These are phyloP conservation scores for Galium porrigens DNA, from an alignment of 305 asterid species.

Conservation along the genomic window DNA sequence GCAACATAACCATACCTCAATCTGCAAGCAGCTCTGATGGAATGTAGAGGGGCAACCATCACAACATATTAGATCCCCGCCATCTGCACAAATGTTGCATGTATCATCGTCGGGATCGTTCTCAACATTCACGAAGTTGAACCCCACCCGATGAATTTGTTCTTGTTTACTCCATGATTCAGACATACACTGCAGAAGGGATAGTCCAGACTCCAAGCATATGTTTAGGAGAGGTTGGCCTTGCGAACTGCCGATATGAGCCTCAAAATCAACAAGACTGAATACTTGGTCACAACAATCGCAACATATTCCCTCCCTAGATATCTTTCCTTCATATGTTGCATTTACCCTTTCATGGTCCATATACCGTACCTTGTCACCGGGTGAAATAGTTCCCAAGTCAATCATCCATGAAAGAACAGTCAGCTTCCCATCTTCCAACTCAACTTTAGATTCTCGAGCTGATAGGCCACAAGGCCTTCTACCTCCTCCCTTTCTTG, in stretches of 20 bases:
- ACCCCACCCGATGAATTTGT: slow-evolving; percentile 32
- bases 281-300: slow-evolving; percentile 49
- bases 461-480: slow-evolving; percentile 40
- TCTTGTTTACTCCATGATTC: slow-evolving; percentile 66
- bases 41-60: slow-evolving; percentile 93
- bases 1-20: slow-evolving; percentile 36
- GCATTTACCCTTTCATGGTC: slow-evolving; percentile 25
- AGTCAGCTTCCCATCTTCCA: slow-evolving; percentile 45
- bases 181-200: slow-evolving; percentile 55
- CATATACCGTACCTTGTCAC: slow-evolving; percentile 43
- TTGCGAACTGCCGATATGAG: slow-evolving; percentile 47
- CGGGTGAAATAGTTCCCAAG: slow-evolving; percentile 45
- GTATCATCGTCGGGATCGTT: slow-evolving; percentile 86
- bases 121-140: slow-evolving; percentile 50
- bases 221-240: slow-evolving; percentile 37
- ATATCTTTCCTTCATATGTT: slow-evolving; percentile 47
- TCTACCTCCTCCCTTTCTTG: slow-evolving; percentile 23
- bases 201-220: slow-evolving; percentile 49
- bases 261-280: slow-evolving; percentile 40
- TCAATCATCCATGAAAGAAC: slow-evolving; percentile 86
- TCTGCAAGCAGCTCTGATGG: slow-evolving; percentile 71
- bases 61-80: slow-evolving; percentile 85
- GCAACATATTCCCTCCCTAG: slow-evolving; percentile 64
- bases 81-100: slow-evolving; percentile 88
- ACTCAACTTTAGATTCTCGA: slow-evolving; percentile 43